Percentiles rank a stretch among this genome's conserved stretches.
phyloP scores from a whole-genome alignment of 2,329 filamentous ascomycete species.

The Colletotrichum kahawae region DNA sequence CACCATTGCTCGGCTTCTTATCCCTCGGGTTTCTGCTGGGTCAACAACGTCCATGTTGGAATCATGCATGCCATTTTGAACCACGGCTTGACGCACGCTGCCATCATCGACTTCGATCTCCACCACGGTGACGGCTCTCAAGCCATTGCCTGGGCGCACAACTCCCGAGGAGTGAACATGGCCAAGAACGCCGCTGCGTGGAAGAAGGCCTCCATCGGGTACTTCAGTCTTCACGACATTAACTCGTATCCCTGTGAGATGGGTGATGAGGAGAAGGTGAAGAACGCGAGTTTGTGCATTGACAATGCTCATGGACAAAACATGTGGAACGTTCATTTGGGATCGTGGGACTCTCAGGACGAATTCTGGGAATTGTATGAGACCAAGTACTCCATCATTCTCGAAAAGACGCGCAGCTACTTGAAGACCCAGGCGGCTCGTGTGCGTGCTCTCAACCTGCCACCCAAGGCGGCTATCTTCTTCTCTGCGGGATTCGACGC shows the following conservation, averaged over 20 bases:
- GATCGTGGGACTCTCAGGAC: conserved; percentile 80
- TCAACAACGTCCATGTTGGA: conserved; percentile 97
- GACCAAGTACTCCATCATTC: conserved; percentile 73
- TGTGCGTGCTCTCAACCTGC: conserved; percentile 61
- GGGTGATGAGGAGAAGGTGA: conserved; percentile 92
- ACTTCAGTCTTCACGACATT: conserved; percentile 97
- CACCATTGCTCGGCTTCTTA: conserved; percentile 92
- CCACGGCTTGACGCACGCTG: conserved; percentile 90
- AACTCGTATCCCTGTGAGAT: conserved; percentile 97
- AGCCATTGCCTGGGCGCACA: conserved; percentile 90
- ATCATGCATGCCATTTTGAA: conserved; percentile 87
- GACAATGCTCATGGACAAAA: conserved; percentile 94
- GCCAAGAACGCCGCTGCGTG: conserved; percentile 74
- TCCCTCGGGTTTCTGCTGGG: conserved; percentile 97
- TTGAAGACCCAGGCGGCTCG: conserved; percentile 75
- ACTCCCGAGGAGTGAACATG: conserved; percentile 68
- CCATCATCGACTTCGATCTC: conserved; percentile 90
- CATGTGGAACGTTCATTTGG: conserved; percentile 94
- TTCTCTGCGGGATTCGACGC: conserved; percentile 96
- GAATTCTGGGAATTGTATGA: conserved; percentile 94
- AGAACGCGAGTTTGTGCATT: conserved; percentile 91
- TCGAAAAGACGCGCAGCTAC: conserved; percentile 82
- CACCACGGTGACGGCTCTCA: conserved; percentile 97
- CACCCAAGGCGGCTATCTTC: conserved; percentile 87
- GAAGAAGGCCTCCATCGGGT: conserved; percentile 89